Percentiles rank a stretch among this genome's conserved stretches.
Conservation (phyloP, 768 basidiomycete species). For the Trametes meyenii region DNA sequence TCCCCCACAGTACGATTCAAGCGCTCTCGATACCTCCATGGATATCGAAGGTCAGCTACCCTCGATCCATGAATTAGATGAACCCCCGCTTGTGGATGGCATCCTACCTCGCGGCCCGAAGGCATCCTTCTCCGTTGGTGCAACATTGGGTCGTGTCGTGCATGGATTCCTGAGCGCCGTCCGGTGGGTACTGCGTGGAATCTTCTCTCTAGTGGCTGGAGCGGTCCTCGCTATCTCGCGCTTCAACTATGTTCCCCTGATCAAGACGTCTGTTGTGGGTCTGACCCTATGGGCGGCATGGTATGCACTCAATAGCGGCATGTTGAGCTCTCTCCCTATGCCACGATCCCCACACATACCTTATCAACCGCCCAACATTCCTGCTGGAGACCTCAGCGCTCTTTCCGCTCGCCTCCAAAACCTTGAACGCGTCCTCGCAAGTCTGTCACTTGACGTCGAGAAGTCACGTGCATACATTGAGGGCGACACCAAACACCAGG, state of each 20-base stretch:
- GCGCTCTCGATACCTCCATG: constrained; percentile 30
- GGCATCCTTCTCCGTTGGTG: constrained; percentile 48
- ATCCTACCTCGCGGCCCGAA: constrained; percentile 33
- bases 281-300: constrained; percentile 48
- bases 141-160: constrained; percentile 46
- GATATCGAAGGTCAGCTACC: constrained; percentile 57
- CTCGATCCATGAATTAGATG: constrained; percentile 69
- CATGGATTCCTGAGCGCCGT: constrained; percentile 36
- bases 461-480: constrained; percentile 54
- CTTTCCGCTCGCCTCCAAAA: constrained; percentile 61
- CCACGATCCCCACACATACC: constrained; percentile 36
- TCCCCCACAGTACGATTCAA: constrained; percentile 40
- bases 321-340: constrained; percentile 23
- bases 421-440: constrained; percentile 65
- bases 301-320: constrained; percentile 40
- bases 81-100: constrained; percentile 39
- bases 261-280: constrained; percentile 48
- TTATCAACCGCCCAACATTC: constrained; percentile 59
- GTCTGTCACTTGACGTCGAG: constrained; percentile 59
- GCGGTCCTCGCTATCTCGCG: constrained; percentile 39
- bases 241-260: constrained; percentile 39
- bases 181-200: not conserved
- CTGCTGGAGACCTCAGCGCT: constrained; percentile 68
- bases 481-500: constrained; percentile 50
- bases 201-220: not conserved